Percentiles rank a stretch among this genome's conserved stretches.
These are phyloP conservation scores for Talaromyces sp. DNA, from an alignment of 2,329 filamentous ascomycete species.

Conservation along the genomic window DNA sequence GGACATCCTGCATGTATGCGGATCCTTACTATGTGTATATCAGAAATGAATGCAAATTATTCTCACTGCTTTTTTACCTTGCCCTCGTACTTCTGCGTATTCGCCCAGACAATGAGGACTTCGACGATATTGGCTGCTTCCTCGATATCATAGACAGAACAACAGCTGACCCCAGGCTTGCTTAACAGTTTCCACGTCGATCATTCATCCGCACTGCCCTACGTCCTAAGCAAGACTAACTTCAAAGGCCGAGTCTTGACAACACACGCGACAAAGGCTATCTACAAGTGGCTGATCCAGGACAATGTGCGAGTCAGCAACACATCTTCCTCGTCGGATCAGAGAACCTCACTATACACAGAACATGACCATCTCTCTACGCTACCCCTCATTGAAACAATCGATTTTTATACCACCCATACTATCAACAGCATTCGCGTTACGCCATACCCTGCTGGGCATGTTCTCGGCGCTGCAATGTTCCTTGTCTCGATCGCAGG, in stretches of 20 bases:
- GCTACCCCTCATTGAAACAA: conserved; percentile 90
- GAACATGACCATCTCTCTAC: conserved; percentile 94
- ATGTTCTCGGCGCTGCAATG: conserved; percentile 98
- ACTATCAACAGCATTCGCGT: conserved; percentile 95
- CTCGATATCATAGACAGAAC: background rate
- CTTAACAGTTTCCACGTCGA: conserved; percentile 85
- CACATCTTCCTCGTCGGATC: conserved; percentile 61
- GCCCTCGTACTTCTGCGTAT: conserved; percentile 25
- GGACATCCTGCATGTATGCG: background rate
- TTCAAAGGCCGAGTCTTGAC: conserved; percentile 97
- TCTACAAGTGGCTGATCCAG: conserved; percentile 99
- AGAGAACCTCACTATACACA: conserved; percentile 73
- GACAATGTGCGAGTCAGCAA: conserved; percentile 89
- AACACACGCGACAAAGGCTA: conserved; percentile 98
- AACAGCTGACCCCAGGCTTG: conserved; percentile 28
- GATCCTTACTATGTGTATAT: conserved; percentile 32
- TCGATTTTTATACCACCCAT: conserved; percentile 97
- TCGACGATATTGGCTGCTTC: background rate
- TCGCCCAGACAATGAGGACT: background rate
- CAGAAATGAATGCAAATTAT: conserved; percentile 35
- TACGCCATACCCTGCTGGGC: conserved; percentile 92
- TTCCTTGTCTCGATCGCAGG: conserved; percentile 96
- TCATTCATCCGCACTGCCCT: conserved; percentile 96
- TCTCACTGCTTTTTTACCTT: conserved; percentile 16
- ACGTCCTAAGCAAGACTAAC: conserved; percentile 96